A percentile compares a stretch with the other conserved stretches of the same genome.
phyloP scores from a whole-genome alignment of 2,329 filamentous ascomycete species.

The Ascosphaera apis region DNA sequence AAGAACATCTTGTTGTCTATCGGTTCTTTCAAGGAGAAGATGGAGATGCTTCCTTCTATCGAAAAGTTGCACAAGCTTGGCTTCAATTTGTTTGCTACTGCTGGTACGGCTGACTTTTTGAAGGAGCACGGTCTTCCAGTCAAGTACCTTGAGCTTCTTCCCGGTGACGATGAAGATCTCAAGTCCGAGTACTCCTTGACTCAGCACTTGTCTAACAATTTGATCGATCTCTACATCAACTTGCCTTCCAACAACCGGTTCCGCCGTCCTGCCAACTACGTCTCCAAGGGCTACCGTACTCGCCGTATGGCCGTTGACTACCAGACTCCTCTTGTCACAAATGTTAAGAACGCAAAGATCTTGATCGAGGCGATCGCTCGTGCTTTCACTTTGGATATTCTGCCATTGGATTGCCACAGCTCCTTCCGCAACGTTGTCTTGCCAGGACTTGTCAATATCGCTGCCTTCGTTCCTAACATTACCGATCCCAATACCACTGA shows the following conservation, averaged over 20 bases:
- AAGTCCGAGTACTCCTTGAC: slow-evolving; percentile 93
- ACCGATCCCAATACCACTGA: slow-evolving; percentile 41
- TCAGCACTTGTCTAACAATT: slow-evolving; percentile 89
- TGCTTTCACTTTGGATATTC: slow-evolving; percentile 65
- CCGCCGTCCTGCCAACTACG: slow-evolving; percentile 88
- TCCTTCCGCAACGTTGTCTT: slow-evolving; percentile 57
- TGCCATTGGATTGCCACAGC: slow-evolving; percentile 72
- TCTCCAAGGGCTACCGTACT: slow-evolving; percentile 93
- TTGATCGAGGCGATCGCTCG: slow-evolving; percentile 82
- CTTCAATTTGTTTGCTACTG: slow-evolving; percentile 88
- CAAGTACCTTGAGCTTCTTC: slow-evolving; percentile 78
- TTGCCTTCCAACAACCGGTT: slow-evolving; percentile 97
- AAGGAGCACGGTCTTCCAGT: slow-evolving; percentile 80
- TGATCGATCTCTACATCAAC: slow-evolving; percentile 98
- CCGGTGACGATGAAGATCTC: slow-evolving; percentile 55
- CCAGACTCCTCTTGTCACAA: slow-evolving; percentile 90
- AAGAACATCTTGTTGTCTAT: slow-evolving; percentile 90
- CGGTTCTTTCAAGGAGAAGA: slow-evolving; percentile 92
- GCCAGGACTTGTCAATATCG: slow-evolving; percentile 54
- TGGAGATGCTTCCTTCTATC: slow-evolving; percentile 87
- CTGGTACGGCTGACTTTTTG: slow-evolving; percentile 89
- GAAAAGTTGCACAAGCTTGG: slow-evolving; percentile 73
- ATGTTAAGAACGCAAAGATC: slow-evolving; percentile 98
- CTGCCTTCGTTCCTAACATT: slow-evolving; percentile 57
- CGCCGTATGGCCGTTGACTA: slow-evolving; percentile 96